A percentile compares a stretch with the other conserved stretches of the same genome.
Conservation (phyloP, 1,284 basidiomycete species). For the Irpex sp. region DNA sequence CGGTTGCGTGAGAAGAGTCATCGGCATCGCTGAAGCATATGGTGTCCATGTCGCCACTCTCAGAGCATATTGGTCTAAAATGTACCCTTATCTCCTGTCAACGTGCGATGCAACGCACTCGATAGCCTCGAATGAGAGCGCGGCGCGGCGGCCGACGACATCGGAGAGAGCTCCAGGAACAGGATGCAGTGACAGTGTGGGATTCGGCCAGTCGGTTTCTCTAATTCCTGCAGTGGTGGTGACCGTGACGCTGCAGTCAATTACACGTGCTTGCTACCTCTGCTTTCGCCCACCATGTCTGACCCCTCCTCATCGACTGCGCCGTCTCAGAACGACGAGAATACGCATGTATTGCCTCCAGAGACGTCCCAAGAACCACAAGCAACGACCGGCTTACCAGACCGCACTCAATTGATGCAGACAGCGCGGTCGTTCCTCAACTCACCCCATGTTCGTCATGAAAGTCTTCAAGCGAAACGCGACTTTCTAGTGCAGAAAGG, state of each 20-base stretch:
- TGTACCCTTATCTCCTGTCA: not conserved
- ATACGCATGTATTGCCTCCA: not conserved
- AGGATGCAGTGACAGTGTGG: not conserved
- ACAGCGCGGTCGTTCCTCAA: slow-evolving; percentile 61
- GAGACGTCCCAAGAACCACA: not conserved
- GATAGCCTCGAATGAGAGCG: not conserved
- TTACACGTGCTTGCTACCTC: not conserved
- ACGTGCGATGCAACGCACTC: not conserved
- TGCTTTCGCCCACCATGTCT: slow-evolving; percentile 6
- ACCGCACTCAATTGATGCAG: slow-evolving; percentile 45
- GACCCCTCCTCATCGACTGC: not conserved
- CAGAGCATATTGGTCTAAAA: not conserved
- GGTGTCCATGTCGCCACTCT: not conserved
- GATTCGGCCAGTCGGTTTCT: not conserved
- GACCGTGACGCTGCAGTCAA: not conserved
- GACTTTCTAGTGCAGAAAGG: slow-evolving; percentile 73
- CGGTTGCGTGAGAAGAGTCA: not conserved
- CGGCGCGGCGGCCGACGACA: not conserved
- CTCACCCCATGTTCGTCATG: slow-evolving; percentile 60
- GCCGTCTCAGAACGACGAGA: not conserved
- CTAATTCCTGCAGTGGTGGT: not conserved
- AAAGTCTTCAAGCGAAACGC: slow-evolving; percentile 54
- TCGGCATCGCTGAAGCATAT: not conserved
- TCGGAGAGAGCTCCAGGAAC: no score
- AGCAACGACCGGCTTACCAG: not conserved